Percentiles rank a stretch among this genome's conserved stretches.
phyloP scores from a whole-genome alignment of 768 basidiomycete genomes.

The Auriscalpium vulgare region DNA sequence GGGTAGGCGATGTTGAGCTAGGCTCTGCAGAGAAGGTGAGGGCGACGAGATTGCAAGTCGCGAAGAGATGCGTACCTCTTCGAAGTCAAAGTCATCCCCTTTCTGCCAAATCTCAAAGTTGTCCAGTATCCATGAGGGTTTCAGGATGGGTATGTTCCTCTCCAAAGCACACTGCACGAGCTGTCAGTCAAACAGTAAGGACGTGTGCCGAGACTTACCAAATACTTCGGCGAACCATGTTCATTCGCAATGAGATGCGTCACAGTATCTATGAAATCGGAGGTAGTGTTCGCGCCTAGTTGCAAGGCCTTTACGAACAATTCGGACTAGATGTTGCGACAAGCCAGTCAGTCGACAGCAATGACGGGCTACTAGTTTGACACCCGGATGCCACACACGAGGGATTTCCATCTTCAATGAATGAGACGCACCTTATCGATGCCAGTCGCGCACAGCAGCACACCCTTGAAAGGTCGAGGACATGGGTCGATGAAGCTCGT shows the following conservation, averaged over 20 bases:
- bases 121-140: slow-evolving; percentile 69
- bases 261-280: slow-evolving; percentile 75
- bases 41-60: not conserved
- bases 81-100: slow-evolving; percentile 71
- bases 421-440: slow-evolving; percentile 60
- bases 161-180: slow-evolving; percentile 68
- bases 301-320: slow-evolving; percentile 72
- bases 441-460: slow-evolving; percentile 70
- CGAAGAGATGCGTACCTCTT: slow-evolving; percentile 37
- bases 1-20: slow-evolving; percentile 54
- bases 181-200: not conserved
- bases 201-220: slow-evolving; percentile 32
- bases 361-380: not conserved
- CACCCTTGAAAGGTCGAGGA: slow-evolving; percentile 60
- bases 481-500: slow-evolving; percentile 21
- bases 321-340: slow-evolving; percentile 38
- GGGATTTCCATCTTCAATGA: not conserved
- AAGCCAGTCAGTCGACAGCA: not conserved
- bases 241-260: slow-evolving; percentile 80
- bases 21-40: slow-evolving; percentile 34
- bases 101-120: slow-evolving; percentile 66
- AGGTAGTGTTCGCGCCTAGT: slow-evolving; percentile 65
- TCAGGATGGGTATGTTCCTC: slow-evolving; percentile 71
- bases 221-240: slow-evolving; percentile 83
- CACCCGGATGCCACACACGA: not conserved